Evolutionary conservation across 1,284 basidiomycete genomes (phyloP).

Genomic region (Irpex sp.): DNA sequence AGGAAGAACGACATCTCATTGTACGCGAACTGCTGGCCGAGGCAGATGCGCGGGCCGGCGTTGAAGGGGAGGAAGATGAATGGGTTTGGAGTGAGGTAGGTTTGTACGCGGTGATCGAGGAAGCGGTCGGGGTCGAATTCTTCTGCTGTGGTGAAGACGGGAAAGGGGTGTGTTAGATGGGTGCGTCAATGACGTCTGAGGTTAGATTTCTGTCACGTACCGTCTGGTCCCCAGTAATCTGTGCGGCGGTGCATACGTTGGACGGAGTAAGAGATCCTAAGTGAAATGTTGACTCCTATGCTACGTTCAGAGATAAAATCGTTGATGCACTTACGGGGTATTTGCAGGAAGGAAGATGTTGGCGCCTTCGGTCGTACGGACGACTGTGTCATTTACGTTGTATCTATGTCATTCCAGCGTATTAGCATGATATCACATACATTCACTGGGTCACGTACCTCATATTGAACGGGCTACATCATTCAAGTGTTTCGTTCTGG

Average conservation of each 20-base stretch:
- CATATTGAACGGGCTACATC: slow-evolving; percentile 23
- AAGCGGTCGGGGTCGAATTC: slow-evolving; percentile 60
- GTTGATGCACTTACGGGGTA: slow-evolving; percentile 35
- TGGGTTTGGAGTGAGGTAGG: slow-evolving; percentile 51
- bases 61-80: slow-evolving; percentile 63
- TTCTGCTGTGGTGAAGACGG: slow-evolving; percentile 29
- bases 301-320: slow-evolving; percentile 19
- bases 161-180: not conserved
- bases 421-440: too few relatives aligned
- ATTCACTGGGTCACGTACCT: slow-evolving; percentile 12
- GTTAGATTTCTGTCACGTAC: slow-evolving; percentile 1
- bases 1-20: slow-evolving; percentile 41
- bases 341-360: slow-evolving; percentile 21
- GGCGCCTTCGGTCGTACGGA: slow-evolving; percentile 22
- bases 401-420: slow-evolving; percentile 1
- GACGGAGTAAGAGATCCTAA: slow-evolving; percentile 22
- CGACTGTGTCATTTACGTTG: slow-evolving; percentile 16
- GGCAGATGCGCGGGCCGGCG: slow-evolving; percentile 53
- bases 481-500: too few relatives aligned
- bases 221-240: slow-evolving; percentile 29
- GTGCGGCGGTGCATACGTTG: slow-evolving; percentile 27
- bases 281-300: slow-evolving; percentile 11
- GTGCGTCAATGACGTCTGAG: not conserved
- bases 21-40: slow-evolving; percentile 53
- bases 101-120: slow-evolving; percentile 46